Percentiles rank a stretch among this genome's conserved stretches.
phyloP scores from a whole-genome alignment of 805 yeast genomes.

The Nakazawaea wickerhamii region DNA sequence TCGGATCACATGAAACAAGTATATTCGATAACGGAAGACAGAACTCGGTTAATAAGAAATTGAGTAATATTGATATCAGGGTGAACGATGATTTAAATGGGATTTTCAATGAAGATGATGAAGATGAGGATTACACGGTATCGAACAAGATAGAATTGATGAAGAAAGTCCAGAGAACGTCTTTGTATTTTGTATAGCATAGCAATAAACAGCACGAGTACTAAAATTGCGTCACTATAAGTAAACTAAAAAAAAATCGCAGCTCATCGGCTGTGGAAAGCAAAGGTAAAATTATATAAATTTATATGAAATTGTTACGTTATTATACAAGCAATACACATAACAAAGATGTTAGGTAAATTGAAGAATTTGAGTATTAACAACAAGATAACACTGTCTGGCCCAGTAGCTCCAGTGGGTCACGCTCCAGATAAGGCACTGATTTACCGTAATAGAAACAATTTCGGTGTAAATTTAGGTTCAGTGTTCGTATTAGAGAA shows the following conservation, averaged over 20 bases:
- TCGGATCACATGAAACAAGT: conserved; percentile 7
- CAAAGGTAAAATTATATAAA: too few relatives aligned
- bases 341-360: conserved; percentile 20
- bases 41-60: background rate
- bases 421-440: conserved; percentile 34
- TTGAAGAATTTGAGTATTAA: conserved; percentile 19
- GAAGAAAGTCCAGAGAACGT: conserved; percentile 8
- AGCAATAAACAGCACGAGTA: too few relatives aligned
- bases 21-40: background rate
- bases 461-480: conserved; percentile 86
- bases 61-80: conserved; percentile 5
- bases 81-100: conserved; percentile 8
- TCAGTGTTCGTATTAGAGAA: conserved; percentile 74
- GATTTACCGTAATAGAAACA: conserved; percentile 54
- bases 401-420: conserved; percentile 31
- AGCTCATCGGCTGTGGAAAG: too few relatives aligned
- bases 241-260: too few relatives aligned
- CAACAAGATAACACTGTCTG: conserved; percentile 17
- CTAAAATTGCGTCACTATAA: too few relatives aligned
- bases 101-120: conserved; percentile 9
- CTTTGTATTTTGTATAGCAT: conserved; percentile 9
- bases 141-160: background rate
- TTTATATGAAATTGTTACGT: too few relatives aligned
- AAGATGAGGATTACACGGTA: background rate
- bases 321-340: too few relatives aligned